Evolutionary conservation across 2,329 filamentous ascomycete genomes (phyloP).

Genomic region (Mycocentrospora acerina): DNA sequence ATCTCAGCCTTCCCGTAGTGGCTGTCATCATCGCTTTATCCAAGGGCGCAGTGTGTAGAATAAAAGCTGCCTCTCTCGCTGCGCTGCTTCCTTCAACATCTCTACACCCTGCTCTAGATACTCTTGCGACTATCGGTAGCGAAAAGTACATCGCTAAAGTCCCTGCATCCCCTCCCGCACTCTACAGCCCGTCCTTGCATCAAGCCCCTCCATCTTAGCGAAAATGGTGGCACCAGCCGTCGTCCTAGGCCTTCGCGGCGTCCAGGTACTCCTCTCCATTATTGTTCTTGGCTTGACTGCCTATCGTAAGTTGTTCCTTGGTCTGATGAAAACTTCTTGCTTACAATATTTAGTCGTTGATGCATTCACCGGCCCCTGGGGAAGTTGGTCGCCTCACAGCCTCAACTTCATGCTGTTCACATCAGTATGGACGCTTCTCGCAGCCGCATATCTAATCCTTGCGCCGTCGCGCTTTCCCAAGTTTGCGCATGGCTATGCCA

Average conservation of each 20-base stretch:
- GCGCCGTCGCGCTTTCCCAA: conserved; percentile 62
- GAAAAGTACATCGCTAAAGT: background rate
- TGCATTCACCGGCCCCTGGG: conserved; percentile 52
- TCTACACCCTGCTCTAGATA: background rate
- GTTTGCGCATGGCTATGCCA: conserved; percentile 66
- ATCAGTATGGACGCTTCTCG: conserved; percentile 71
- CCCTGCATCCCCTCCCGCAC: conserved; percentile 2
- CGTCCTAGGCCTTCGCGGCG: conserved; percentile 64
- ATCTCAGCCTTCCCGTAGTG: conserved; percentile 8
- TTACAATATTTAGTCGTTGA: conserved; percentile 47
- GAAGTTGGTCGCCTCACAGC: conserved; percentile 54
- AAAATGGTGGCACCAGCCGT: conserved; percentile 38
- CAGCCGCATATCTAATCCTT: conserved; percentile 69
- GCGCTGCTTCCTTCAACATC: background rate
- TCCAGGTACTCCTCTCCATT: conserved; percentile 69
- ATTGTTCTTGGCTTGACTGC: conserved; percentile 77
- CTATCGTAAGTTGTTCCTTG: conserved; percentile 60
- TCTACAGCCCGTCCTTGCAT: conserved; percentile 5
- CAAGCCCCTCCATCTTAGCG: background rate
- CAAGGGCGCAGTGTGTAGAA: background rate
- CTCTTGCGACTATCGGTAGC: background rate
- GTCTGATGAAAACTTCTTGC: background rate
- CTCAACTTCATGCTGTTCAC: conserved; percentile 81
- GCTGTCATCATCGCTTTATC: conserved; percentile 20
- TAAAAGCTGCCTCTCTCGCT: background rate